A percentile compares a stretch with the other conserved stretches of the same genome.
Conservation (phyloP, 2,329 filamentous ascomycete species). For the Aspergillus sp. region DNA sequence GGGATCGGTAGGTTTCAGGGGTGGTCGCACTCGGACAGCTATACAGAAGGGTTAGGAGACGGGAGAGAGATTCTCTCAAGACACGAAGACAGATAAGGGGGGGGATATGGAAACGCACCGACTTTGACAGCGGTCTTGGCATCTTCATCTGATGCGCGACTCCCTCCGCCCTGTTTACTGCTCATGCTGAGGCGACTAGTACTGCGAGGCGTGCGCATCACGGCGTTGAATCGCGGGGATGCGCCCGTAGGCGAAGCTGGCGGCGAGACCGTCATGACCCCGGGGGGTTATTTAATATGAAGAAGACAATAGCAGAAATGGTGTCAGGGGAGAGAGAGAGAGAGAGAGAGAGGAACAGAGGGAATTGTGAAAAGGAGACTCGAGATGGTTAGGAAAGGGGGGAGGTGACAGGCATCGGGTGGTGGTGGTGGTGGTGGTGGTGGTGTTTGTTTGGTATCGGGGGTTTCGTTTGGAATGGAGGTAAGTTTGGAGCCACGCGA, state of each 20-base stretch:
- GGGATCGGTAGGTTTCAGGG: constrained; percentile 73
- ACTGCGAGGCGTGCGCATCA: constrained; percentile 69
- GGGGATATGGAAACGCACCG: constrained; percentile 53
- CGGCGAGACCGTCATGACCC: constrained; percentile 58
- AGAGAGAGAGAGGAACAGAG: not conserved
- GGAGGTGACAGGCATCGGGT: constrained; percentile 10
- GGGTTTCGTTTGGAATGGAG: no score
- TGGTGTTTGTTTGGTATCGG: no score
- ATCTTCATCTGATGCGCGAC: constrained; percentile 83
- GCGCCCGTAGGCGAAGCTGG: constrained; percentile 55
- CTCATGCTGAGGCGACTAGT: constrained; percentile 75
- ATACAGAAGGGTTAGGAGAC: constrained; percentile 12
- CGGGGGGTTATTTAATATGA: constrained; percentile 4
- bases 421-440: no score
- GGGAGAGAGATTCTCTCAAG: not conserved
- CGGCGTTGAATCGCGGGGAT: constrained; percentile 67
- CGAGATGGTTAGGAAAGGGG: not conserved
- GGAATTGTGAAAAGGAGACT: not conserved
- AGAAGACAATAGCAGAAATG: not conserved
- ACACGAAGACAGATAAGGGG: no score
- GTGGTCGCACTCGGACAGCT: constrained; percentile 90
- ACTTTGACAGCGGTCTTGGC: constrained; percentile 89
- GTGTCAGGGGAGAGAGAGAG: constrained; percentile 1
- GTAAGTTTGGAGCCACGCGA: no score
- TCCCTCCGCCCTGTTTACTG: constrained; percentile 65